Evolutionary conservation across 164 flowering plant species (phyloP), one percentile per base, ranked within the genome.

Genomic region (Vitis labrusca): DNA sequence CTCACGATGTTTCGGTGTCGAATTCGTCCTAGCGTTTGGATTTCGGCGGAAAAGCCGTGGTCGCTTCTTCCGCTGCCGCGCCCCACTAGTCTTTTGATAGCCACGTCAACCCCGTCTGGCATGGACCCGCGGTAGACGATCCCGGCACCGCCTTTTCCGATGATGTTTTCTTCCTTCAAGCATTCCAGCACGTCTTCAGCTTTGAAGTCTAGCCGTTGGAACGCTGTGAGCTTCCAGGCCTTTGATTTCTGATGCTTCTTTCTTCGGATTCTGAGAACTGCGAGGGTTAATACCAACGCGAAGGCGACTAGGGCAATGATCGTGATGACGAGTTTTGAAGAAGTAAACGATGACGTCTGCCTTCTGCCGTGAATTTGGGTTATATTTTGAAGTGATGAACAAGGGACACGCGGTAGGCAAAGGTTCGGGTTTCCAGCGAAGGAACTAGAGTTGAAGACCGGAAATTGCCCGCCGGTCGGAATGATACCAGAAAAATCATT

Each of bases 71-170:
- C 83, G 19, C 68, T 77, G 13, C 87, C 86, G 3, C 83, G 77
- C 2, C 88, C 90, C 0, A 79, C 78, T 2, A 91, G 76, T 32
- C 81, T 73, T 69, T 95, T 95, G 70, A 95, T 92, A 4, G 99
- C 99, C 7, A 95, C 84, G 27, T 91, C 91, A 0, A 53, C 50
- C 0, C 92, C 94, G 63, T 80, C 76, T 0, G 90, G 85, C 96
- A 95, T 88, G 60, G 88, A 73, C 2, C 99, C 99, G 6, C 92
- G 86, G 82, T 93, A 95, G 12, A 95, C 99, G 29, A 85, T 83
- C 63, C 99, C 99, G 0, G 96, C 89, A 10, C 99, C 99, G 1
- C 99, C 98, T 83, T 89, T 90, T 1, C 99, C 98, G 2, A 95
- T 90, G 9, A 95, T 81, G 81, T 88, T 91, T 80, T 95, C 99